phyloP scores from a whole-genome alignment of 169 alveolate genomes.

The Ichthyophthirius multifiliis region DNA sequence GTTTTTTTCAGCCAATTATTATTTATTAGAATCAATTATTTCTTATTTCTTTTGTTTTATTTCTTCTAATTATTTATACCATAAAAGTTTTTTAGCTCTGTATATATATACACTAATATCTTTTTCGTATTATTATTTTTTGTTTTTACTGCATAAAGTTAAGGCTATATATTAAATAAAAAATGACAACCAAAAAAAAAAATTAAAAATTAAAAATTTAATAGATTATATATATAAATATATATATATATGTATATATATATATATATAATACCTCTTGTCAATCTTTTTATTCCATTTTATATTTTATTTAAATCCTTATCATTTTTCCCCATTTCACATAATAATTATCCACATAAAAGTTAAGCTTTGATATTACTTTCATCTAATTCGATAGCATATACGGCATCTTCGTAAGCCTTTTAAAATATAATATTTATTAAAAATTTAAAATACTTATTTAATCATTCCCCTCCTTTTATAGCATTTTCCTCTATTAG shows the following conservation, averaged over 20 bases:
- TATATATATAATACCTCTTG: neutral
- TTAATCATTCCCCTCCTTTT: neutral
- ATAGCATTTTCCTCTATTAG: neutral
- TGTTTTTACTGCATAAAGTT: conserved; percentile 21
- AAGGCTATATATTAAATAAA: neutral
- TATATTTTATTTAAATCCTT: conserved; percentile 6
- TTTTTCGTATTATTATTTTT: conserved; percentile 24
- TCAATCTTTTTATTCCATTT: neutral
- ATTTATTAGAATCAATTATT: conserved; percentile 6
- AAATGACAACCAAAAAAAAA: neutral
- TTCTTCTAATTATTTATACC: conserved; percentile 26
- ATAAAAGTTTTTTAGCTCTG: conserved; percentile 34
- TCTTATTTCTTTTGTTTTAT: neutral
- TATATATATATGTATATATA: neutral
- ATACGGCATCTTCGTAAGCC: conserved; percentile 21
- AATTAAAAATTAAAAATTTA: neutral
- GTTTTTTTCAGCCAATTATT: neutral
- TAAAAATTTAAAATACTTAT: neutral
- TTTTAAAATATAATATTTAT: neutral
- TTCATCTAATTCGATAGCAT: conserved; percentile 26
- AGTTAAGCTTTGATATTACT: conserved; percentile 22
- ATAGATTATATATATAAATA: neutral
- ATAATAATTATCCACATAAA: conserved; percentile 17
- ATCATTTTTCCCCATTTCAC: neutral
- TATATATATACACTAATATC: conserved; percentile 34